These are phyloP conservation scores for Jackrogersella minutella DNA, from an alignment of 495 filamentous ascomycete genomes.

Conservation along the genomic window DNA sequence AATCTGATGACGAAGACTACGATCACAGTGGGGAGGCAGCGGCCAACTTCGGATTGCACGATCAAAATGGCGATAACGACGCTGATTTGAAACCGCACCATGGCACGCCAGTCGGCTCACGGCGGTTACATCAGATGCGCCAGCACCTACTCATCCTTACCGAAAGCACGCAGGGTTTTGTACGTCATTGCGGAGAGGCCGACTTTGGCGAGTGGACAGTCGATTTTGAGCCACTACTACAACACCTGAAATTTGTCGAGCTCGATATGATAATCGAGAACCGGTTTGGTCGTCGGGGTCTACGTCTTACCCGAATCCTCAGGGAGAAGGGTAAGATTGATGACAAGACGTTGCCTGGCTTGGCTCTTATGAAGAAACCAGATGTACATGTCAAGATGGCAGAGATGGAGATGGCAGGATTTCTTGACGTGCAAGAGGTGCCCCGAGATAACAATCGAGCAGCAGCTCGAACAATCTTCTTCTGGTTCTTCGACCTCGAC, in stretches of 20 bases:
- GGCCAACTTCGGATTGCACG: conserved; percentile 4
- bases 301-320: conserved; percentile 82
- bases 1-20: conserved; percentile 54
- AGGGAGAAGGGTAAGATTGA: conserved; percentile 88
- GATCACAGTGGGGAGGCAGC: conserved; percentile 42
- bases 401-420: conserved; percentile 80
- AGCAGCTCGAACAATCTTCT: conserved; percentile 79
- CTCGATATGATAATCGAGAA: conserved; percentile 79
- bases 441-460: conserved; percentile 81
- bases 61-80: conserved; percentile 41
- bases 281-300: conserved; percentile 75
- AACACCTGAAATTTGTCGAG: conserved; percentile 73
- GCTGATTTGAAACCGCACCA: conserved; percentile 47
- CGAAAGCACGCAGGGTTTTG: conserved; percentile 74
- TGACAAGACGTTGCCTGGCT: conserved; percentile 79
- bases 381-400: conserved; percentile 82
- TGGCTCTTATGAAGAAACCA: conserved; percentile 78
- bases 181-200: conserved; percentile 62
- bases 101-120: conserved; percentile 46
- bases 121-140: conserved; percentile 68
- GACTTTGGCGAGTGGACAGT: conserved; percentile 80
- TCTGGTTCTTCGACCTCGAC: conserved; percentile 88
- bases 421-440: conserved; percentile 90
- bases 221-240: conserved; percentile 74
- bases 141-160: conserved; percentile 78